Evolutionary conservation across 164 flowering plant species (phyloP).

Genomic region (Dillenia turbinata): DNA sequence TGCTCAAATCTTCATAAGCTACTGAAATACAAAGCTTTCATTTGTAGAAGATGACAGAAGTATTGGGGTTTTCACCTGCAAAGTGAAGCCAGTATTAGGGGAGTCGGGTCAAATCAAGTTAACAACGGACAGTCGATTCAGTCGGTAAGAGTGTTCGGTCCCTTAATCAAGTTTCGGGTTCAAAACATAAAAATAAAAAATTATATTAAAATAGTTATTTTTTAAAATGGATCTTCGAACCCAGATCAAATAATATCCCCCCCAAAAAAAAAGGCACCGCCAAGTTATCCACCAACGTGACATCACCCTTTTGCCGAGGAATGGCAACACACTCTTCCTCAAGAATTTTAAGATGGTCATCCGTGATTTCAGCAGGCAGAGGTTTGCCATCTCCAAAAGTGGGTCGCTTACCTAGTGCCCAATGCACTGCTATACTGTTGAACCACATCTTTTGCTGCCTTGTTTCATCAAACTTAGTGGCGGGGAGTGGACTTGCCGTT

Average conservation of each 20-base stretch:
- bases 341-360: slow-evolving; percentile 58
- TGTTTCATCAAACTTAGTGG: slow-evolving; percentile 52
- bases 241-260: too few relatives aligned
- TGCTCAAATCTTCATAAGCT: too few relatives aligned
- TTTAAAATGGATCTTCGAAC: too few relatives aligned
- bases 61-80: slow-evolving; percentile 46
- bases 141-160: too few relatives aligned
- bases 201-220: too few relatives aligned
- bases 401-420: slow-evolving; percentile 65
- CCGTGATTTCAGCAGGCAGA: slow-evolving; percentile 62
- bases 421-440: slow-evolving; percentile 88
- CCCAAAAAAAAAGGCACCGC: too few relatives aligned
- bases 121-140: too few relatives aligned
- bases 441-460: slow-evolving; percentile 91
- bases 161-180: too few relatives aligned
- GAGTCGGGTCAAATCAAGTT: too few relatives aligned
- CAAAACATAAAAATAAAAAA: too few relatives aligned
- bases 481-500: slow-evolving; percentile 86
- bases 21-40: too few relatives aligned
- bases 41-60: too few relatives aligned
- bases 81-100: slow-evolving; percentile 77
- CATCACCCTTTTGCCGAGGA: slow-evolving; percentile 88
- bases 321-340: slow-evolving; percentile 77
- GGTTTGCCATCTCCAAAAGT: slow-evolving; percentile 78
- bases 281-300: slow-evolving; percentile 71